Evolutionary conservation across 164 flowering plant genomes (phyloP), one percentile per base, ranked within the genome.

Genomic region (Kingdonia uniflora): DNA sequence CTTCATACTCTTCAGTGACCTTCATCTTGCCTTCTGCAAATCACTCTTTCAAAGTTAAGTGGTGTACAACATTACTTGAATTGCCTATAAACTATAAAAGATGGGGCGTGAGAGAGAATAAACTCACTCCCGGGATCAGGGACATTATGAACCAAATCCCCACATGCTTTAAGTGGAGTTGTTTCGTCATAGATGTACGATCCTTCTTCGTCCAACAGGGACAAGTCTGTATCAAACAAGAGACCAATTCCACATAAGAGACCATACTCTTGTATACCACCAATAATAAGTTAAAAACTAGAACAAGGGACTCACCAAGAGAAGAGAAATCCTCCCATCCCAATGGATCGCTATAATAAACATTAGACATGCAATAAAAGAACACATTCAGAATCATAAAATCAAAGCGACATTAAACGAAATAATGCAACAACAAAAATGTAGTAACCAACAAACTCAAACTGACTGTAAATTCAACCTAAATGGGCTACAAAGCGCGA

Each of bases 101-200:
- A 29, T 8, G 35, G 8, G 35, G 8, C 4, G 35, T 8, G 4
- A 29, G 35, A 35, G n/a, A 42, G 19, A 19, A 51, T 16, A 38
- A 21, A 55, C 47, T 19, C 50, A 68, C 57, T 71, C 63, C 78
- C 86, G 60, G 51, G 40, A 56, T 45, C 59, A 15, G 72, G 20
- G 46, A 58, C 76, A 61, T 67, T 65, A 58, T 79, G 74, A 46
- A 82, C 62, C 56, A 81, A 65, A 72, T 79, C 95, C 40, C 79
- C 82, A 60, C 85, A 85, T 43, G 80, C 84, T 68, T 83, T 91
- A 47, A 78, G 61, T 5, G 97, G 97, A 37, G 97, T 87, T 15
- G 83, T 68, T 60, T 74, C 86, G 22, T 82, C 82, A 45, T 78
- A 67, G 76, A 83, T 71, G 62, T 68, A 76, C 33, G 81, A 78